Base-by-base conservation (phyloP, 257 asterid genomes). In the Capsicum baccatum region DNA sequence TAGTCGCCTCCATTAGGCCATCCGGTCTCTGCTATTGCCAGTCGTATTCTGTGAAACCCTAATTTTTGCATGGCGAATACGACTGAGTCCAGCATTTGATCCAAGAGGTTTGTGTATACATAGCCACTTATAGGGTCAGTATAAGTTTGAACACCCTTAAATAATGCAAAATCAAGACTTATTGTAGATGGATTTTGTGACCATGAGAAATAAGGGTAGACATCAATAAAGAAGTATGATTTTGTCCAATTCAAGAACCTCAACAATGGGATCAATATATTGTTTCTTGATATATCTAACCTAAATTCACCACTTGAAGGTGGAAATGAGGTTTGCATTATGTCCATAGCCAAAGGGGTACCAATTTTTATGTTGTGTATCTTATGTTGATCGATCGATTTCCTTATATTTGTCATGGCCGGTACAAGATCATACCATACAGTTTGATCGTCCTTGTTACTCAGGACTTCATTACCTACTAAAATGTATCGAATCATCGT, bases 1-100 rank as follows among this genome's bases (percentile, higher is more conserved):
- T 91, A 79, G 81, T 95, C 98, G 0, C 98, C 97, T 2, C 85
- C 92, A 48, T 89, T 92, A 44, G 98, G 98, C 98, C 98, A 95
- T 0, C 98, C 98, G 0, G 98, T 93, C 69, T 92, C 98, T 6
- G 98, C 83, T 37, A 95, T 83, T 1, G 90, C 93, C 0, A 94
- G 19, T 85, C 17, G 60, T 9, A 92, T 57, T 14, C 83, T 67
- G 39, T 71, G 66, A 8, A 88, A 94, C 6, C 98, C 97, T 4
- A 90, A 62, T 48, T 89, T 92, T 67, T 70, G 58, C 91, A 93
- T 90, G 1, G 98, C 98, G 84, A 87, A 95, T 9, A 84, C 7
- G 9, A 92, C 87, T 0, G 97, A 85, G 68, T 95, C 98, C 0
- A 94, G 89, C 98, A 94, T 94, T 62, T 92, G 96, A 79, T 95